Evolutionary conservation across 371 early-diverging fungal species (phyloP), one percentile per base, ranked within the genome.

Genomic region (Rhizopus sp.): DNA sequence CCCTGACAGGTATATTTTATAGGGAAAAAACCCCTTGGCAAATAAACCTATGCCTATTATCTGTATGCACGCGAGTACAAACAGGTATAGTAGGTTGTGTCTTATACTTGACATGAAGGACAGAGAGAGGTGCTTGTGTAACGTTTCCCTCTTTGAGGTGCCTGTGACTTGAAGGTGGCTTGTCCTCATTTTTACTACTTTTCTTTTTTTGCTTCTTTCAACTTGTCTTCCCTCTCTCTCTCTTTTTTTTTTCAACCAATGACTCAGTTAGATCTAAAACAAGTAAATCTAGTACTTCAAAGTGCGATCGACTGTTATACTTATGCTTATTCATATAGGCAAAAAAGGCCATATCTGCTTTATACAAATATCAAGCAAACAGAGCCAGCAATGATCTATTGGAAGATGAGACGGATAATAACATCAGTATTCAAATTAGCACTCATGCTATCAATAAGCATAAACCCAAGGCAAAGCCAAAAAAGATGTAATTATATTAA

Each of bases 11-110:
- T 80, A 81, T 17, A 78, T 65, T 61, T 91, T 91, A 69, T 89
- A 88, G 2, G 92, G 92, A 53, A 91, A 90, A 62, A 91, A 91
- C 0, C 91, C 92, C 60, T 81, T 84, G 57, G 80, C 74, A 60
- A 91, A 91, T 34, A 84, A 62, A 15, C 70, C 74, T 23, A 91
- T 60, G 1, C 90, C 91, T 9, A 77, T 63, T 15, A 89, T 58
- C 68, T 91, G 89, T 4, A 85, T 9, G 15, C 60, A 57, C 1
- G 70, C 75, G 38, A 80, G 50, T 29, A 61, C 13, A 50, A 53
- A 34, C 38, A 67, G 32, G 35, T 50, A 50, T 9, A 63, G 7
- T 30, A 63, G 17, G 47, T 52, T 42, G 44, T 29, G 41, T 9
- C 33, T 39, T 8, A 17, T 33, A n/a, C 39, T 45, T 12, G 55